Evolutionary conservation across 2,329 filamentous ascomycete species (phyloP).

Genomic region (Proliferodiscus dingleyae): DNA sequence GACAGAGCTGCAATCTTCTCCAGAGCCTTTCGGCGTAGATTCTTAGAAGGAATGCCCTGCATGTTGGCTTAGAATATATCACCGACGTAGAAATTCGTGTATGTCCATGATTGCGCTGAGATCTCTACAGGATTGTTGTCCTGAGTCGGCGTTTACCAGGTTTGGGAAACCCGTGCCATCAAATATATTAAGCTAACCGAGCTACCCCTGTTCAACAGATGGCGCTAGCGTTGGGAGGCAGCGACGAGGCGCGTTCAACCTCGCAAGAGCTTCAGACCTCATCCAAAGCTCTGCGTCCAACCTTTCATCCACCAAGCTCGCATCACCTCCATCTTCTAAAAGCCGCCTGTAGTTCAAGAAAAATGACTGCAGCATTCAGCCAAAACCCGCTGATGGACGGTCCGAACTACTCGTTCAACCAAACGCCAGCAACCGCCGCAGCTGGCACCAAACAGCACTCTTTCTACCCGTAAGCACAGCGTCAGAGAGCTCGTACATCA

Average conservation of each 20-base stretch:
- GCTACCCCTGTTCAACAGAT: slow-evolving; percentile 27
- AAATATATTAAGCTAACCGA: not conserved
- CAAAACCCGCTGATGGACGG: slow-evolving; percentile 66
- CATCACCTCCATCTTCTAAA: slow-evolving; percentile 2
- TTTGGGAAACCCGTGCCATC: not conserved
- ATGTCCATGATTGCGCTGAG: slow-evolving; percentile 18
- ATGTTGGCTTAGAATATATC: slow-evolving; percentile 11
- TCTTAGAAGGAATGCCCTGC: slow-evolving; percentile 40
- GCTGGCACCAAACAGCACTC: slow-evolving; percentile 66
- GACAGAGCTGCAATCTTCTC: slow-evolving; percentile 62
- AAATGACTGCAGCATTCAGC: slow-evolving; percentile 64
- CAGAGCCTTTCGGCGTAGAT: slow-evolving; percentile 58
- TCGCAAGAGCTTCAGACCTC: slow-evolving; percentile 4
- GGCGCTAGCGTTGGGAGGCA: slow-evolving; percentile 23
- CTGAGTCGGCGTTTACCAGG: not conserved
- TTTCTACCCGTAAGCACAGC: slow-evolving; percentile 76
- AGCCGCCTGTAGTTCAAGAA: slow-evolving; percentile 20
- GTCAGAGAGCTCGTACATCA: not conserved
- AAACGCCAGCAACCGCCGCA: slow-evolving; percentile 48
- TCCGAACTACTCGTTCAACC: slow-evolving; percentile 64
- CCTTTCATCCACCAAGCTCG: slow-evolving; percentile 1
- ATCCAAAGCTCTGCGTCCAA: slow-evolving; percentile 6
- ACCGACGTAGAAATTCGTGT: slow-evolving; percentile 7
- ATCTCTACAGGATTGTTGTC: not conserved
- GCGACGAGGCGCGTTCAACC: slow-evolving; percentile 23